These are phyloP conservation scores for Colletotrichum plurivorum DNA, from an alignment of 2,329 filamentous ascomycete genomes.

Conservation along the genomic window DNA sequence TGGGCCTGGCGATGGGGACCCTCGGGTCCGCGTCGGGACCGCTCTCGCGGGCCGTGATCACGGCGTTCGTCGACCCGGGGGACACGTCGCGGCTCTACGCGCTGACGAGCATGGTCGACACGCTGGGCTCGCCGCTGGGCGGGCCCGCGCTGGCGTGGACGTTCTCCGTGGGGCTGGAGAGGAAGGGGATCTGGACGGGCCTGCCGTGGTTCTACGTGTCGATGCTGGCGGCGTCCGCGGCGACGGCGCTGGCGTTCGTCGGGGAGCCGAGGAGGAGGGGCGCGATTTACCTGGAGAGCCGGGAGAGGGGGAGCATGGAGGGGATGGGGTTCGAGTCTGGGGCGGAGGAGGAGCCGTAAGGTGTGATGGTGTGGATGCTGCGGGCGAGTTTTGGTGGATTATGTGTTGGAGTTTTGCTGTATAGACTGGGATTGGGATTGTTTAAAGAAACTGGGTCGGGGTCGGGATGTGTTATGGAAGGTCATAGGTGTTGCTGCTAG, in stretches of 20 bases:
- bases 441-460: background rate
- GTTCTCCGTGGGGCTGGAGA: slow-evolving; percentile 54
- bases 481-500: background rate
- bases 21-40: slow-evolving; percentile 56
- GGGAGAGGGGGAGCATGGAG: background rate
- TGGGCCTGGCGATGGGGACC: slow-evolving; percentile 54
- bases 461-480: background rate
- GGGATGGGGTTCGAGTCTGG: slow-evolving; percentile 23
- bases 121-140: slow-evolving; percentile 56
- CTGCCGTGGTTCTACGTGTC: slow-evolving; percentile 58
- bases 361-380: background rate
- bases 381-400: too few species aligned
- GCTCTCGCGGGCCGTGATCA: slow-evolving; percentile 56
- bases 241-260: slow-evolving; percentile 50
- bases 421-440: background rate
- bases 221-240: slow-evolving; percentile 47
- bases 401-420: background rate
- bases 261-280: slow-evolving; percentile 48
- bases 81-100: slow-evolving; percentile 59
- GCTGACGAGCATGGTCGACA: slow-evolving; percentile 56
- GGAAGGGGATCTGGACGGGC: slow-evolving; percentile 53
- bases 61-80: slow-evolving; percentile 54
- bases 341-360: slow-evolving; percentile 23
- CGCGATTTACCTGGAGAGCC: slow-evolving; percentile 14
- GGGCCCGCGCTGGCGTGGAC: slow-evolving; percentile 56